These are phyloP conservation scores for Talaromyces verruculosus DNA, from an alignment of 2,329 filamentous ascomycete species.

Conservation along the genomic window DNA sequence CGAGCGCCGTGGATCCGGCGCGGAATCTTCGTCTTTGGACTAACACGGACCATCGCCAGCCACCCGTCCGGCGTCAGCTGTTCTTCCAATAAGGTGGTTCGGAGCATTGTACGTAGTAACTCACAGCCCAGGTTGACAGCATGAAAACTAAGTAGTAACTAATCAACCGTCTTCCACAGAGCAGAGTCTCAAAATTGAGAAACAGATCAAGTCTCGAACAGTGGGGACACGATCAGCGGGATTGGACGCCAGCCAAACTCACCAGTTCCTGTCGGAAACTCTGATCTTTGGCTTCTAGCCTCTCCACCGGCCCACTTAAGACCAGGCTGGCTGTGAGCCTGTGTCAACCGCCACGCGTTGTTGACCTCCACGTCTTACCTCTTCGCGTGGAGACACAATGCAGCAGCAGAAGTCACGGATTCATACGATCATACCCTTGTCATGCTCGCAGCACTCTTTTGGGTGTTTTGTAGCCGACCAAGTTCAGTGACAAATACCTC, in stretches of 20 bases:
- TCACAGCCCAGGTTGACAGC: background rate
- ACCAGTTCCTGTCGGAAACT: background rate
- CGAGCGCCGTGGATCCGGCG: background rate
- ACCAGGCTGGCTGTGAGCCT: background rate
- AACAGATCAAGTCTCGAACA: background rate
- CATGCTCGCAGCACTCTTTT: background rate
- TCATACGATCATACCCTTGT: background rate
- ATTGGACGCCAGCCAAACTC: slow-evolving; percentile 6
- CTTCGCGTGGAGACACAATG: background rate
- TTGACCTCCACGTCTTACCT: background rate
- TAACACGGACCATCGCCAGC: background rate
- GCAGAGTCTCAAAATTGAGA: background rate
- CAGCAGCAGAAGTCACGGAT: background rate
- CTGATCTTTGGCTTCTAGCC: background rate
- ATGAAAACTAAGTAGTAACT: background rate
- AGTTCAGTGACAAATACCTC: background rate
- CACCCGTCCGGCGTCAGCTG: background rate
- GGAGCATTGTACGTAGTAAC: background rate
- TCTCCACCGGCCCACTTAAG: background rate
- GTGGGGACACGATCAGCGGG: background rate
- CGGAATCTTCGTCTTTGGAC: background rate
- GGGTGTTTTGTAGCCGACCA: background rate
- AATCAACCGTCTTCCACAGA: background rate
- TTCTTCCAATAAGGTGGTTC: background rate
- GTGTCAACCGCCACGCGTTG: background rate